A percentile compares a stretch with the other conserved stretches of the same genome.
Conservation (phyloP, 2,329 filamentous ascomycete genomes). For the Cercospora sp. region DNA sequence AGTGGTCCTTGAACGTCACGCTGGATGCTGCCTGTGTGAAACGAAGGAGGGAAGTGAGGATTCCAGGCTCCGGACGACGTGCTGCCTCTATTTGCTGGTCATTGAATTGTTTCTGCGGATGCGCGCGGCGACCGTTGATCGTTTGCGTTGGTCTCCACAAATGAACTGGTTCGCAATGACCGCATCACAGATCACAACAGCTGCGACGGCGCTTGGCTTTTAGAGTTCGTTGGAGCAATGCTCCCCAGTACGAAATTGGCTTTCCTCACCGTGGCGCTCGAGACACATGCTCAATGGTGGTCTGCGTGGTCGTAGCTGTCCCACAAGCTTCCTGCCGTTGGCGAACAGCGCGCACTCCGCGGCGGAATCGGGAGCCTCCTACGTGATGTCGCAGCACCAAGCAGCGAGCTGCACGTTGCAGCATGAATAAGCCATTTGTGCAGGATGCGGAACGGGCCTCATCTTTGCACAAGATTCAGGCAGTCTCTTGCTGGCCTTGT, state of each 20-base stretch:
- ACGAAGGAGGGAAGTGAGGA: background rate
- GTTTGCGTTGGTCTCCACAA: background rate
- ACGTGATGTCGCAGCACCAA: conserved; percentile 10
- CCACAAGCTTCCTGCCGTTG: background rate
- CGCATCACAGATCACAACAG: conserved; percentile 3
- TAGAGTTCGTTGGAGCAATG: background rate
- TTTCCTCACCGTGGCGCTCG: background rate
- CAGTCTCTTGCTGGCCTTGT: background rate
- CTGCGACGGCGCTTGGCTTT: background rate
- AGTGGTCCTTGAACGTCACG: background rate
- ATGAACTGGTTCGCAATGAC: background rate
- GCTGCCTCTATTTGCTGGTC: background rate
- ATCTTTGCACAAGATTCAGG: conserved; percentile 2
- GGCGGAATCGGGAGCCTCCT: conserved; percentile 2
- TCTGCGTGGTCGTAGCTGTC: background rate
- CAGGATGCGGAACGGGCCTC: conserved; percentile 5
- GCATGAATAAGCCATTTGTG: conserved; percentile 3
- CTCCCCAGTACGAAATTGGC: background rate
- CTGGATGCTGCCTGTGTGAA: background rate
- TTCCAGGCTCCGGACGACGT: background rate
- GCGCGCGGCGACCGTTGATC: background rate
- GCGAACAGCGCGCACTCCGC: background rate
- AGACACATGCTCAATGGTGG: background rate
- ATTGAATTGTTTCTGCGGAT: conserved; percentile 1
- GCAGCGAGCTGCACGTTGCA: background rate